A percentile compares a stretch with the other conserved stretches of the same genome.
These are phyloP conservation scores for Fraxinus paxiana DNA, from an alignment of 305 asterid species.

Conservation along the genomic window DNA sequence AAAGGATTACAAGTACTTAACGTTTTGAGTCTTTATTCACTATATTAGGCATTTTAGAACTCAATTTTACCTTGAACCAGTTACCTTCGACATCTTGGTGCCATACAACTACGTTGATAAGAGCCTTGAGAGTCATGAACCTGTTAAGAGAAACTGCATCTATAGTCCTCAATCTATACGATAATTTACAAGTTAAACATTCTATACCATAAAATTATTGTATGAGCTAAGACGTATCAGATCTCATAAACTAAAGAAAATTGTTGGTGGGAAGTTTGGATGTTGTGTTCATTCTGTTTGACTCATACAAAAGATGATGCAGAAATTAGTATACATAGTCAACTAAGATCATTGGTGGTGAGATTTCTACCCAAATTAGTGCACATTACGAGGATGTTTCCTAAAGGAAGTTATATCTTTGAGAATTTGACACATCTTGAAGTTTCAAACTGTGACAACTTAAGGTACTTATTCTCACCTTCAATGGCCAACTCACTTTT, in stretches of 20 bases:
- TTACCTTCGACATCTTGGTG: neutral
- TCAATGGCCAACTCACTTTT: neutral
- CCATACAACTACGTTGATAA: neutral
- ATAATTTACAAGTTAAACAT: neutral
- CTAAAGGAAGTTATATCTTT: conserved; percentile 5
- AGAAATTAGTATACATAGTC: neutral
- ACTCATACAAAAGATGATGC: neutral
- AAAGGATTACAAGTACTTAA: neutral
- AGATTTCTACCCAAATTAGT: neutral
- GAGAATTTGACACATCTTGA: neutral
- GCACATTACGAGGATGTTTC: conserved; percentile 1
- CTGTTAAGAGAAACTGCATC: neutral
- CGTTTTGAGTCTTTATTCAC: neutral
- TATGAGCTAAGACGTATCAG: neutral
- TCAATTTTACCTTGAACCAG: neutral
- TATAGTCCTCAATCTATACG: neutral
- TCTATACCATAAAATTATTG: neutral
- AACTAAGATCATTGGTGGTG: neutral
- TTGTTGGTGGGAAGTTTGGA: neutral
- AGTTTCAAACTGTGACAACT: neutral
- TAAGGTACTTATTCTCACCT: neutral
- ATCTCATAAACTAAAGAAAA: neutral
- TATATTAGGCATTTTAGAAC: neutral
- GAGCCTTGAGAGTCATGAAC: neutral
- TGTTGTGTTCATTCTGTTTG: neutral